A percentile compares a stretch with the other conserved stretches of the same genome.
phyloP scores from a whole-genome alignment of 306 rosid genomes.

The Vicia sativa region DNA sequence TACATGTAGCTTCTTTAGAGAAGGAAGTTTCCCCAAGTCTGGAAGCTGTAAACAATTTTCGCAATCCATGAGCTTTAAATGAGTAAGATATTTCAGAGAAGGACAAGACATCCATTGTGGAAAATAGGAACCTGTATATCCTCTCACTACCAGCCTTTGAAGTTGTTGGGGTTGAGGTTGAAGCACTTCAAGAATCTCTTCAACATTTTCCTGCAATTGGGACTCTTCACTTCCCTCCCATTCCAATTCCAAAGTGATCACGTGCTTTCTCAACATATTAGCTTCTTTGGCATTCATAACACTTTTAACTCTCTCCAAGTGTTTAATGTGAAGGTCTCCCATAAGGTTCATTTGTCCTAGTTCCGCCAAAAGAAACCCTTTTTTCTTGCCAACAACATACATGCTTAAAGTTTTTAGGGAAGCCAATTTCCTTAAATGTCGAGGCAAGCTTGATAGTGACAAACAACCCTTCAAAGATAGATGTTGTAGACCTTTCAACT shows the following conservation, averaged over 20 bases:
- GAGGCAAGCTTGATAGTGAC: neutral
- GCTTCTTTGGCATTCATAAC: conserved; percentile 10
- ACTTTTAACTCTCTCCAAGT: conserved; percentile 22
- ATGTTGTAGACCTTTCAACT: conserved; percentile 16
- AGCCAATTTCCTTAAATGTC: conserved; percentile 6
- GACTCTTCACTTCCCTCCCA: conserved; percentile 17
- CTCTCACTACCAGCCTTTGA: neutral
- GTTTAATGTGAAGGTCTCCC: conserved; percentile 29
- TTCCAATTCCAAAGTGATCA: neutral
- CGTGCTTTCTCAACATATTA: conserved; percentile 28
- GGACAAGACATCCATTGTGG: conserved; percentile 21
- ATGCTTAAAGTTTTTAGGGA: neutral
- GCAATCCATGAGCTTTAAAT: neutral
- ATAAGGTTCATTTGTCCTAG: conserved; percentile 11
- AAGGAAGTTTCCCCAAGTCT: neutral
- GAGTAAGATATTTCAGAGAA: neutral
- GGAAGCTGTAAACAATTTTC: neutral
- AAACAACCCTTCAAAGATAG: neutral
- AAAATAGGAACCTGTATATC: conserved; percentile 8
- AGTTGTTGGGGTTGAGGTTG: conserved; percentile 24
- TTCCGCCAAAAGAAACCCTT: conserved; percentile 30
- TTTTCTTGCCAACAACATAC: conserved; percentile 16
- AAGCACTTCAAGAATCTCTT: conserved; percentile 34
- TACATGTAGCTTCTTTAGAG: neutral
- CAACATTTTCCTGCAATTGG: neutral